phyloP scores from a whole-genome alignment of 176 grass and related monocot species.

The Musa schizocarpa region DNA sequence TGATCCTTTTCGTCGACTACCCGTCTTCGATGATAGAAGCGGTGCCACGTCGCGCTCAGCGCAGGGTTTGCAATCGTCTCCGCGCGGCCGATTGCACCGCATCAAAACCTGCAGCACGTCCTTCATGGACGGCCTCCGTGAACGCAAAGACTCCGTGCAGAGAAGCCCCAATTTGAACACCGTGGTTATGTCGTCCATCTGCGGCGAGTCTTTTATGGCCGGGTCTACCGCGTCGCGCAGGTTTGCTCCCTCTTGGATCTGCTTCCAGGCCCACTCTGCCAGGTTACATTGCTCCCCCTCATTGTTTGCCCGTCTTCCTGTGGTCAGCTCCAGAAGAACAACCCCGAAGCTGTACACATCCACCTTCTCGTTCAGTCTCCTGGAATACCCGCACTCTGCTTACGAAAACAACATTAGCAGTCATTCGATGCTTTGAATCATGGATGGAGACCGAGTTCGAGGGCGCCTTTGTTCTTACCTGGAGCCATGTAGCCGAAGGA shows the following conservation, averaged over 20 bases:
- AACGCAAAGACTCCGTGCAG: slow-evolving; percentile 45
- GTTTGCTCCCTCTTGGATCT: slow-evolving; percentile 28
- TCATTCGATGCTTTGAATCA: background rate
- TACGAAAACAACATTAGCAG: background rate
- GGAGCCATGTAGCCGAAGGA: slow-evolving; percentile 95
- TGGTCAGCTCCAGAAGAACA: slow-evolving; percentile 75
- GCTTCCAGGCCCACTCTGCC: slow-evolving; percentile 49
- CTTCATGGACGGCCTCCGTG: slow-evolving; percentile 58
- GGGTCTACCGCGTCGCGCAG: slow-evolving; percentile 30
- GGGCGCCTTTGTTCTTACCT: slow-evolving; percentile 22
- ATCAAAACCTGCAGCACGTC: slow-evolving; percentile 2
- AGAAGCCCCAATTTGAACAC: slow-evolving; percentile 63
- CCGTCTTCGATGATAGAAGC: too few species aligned
- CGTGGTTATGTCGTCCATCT: slow-evolving; percentile 36
- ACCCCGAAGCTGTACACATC: slow-evolving; percentile 94
- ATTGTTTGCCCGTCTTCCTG: slow-evolving; percentile 49
- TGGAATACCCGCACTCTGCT: slow-evolving; percentile 16
- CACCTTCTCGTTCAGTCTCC: slow-evolving; percentile 59
- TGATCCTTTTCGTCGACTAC: too few species aligned
- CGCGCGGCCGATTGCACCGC: background rate
- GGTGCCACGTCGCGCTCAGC: too few species aligned
- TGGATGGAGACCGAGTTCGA: background rate
- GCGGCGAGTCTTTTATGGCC: slow-evolving; percentile 28
- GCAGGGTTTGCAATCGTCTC: slow-evolving; percentile 21
- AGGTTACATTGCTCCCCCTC: slow-evolving; percentile 46